These are phyloP conservation scores for Microsporum canis DNA, from an alignment of 2,329 filamentous ascomycete species.

Conservation along the genomic window DNA sequence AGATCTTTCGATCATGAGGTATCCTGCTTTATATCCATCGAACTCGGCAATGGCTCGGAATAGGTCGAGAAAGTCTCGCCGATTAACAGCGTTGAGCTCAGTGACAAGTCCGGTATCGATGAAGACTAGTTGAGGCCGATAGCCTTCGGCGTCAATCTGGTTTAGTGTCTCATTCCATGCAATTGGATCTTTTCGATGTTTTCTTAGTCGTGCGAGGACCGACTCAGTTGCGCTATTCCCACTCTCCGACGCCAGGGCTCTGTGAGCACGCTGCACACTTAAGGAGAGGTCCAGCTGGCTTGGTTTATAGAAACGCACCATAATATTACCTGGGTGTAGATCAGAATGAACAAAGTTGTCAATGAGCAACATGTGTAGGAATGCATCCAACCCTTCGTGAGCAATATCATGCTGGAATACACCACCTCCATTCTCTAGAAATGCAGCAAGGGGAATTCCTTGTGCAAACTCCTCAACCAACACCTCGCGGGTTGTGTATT, in stretches of 20 bases:
- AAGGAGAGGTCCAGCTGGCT: constrained; percentile 56
- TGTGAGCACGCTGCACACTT: constrained; percentile 20
- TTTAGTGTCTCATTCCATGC: constrained; percentile 65
- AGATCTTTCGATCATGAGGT: constrained; percentile 92
- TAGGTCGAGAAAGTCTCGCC: constrained; percentile 82
- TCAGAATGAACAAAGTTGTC: constrained; percentile 98
- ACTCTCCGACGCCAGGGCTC: not conserved
- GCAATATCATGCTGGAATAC: constrained; percentile 91
- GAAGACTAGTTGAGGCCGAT: constrained; percentile 87
- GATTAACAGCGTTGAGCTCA: constrained; percentile 76
- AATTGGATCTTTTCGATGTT: constrained; percentile 53
- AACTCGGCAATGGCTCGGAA: constrained; percentile 96
- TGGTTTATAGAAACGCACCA: constrained; percentile 94
- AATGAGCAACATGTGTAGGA: constrained; percentile 88
- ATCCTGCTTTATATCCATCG: constrained; percentile 86
- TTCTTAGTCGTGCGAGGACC: constrained; percentile 67
- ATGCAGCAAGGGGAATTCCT: constrained; percentile 80
- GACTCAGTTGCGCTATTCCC: constrained; percentile 58
- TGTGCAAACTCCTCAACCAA: constrained; percentile 93
- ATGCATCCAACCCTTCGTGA: constrained; percentile 87
- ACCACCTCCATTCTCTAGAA: constrained; percentile 82
- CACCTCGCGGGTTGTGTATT: constrained; percentile 85
- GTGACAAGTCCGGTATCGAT: constrained; percentile 95
- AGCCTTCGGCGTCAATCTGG: constrained; percentile 75
- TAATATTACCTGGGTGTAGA: constrained; percentile 94